These are phyloP conservation scores for Rhizophlyctis rosea DNA, from an alignment of 192 early-diverging fungal species.

Conservation along the genomic window DNA sequence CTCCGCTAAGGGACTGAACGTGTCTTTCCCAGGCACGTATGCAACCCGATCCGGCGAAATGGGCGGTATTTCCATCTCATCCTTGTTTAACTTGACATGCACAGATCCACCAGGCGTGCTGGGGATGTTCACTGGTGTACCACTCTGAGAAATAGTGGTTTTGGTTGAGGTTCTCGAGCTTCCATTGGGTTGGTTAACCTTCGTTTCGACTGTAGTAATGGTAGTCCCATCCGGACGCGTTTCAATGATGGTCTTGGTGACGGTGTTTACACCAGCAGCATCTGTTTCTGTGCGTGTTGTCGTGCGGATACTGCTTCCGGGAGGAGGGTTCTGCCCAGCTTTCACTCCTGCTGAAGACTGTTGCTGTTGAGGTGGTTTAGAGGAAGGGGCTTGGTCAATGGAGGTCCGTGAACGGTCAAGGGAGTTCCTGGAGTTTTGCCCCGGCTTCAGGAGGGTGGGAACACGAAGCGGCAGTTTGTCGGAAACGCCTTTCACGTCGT, in stretches of 20 bases:
- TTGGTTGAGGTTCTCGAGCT: no score
- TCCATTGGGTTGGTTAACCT: not conserved
- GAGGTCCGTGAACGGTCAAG: not conserved
- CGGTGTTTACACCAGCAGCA: no score
- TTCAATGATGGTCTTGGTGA: not conserved
- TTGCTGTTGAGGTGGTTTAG: not conserved
- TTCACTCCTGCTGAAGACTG: not conserved
- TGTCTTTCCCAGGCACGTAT: not conserved
- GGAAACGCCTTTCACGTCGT: no score
- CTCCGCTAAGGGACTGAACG: no score
- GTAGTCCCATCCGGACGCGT: not conserved
- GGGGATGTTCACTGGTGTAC: no score
- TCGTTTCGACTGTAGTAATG: not conserved
- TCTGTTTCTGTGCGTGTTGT: not conserved
- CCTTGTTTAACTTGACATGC: no score
- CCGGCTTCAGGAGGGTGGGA: not conserved
- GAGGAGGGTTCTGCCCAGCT: not conserved
- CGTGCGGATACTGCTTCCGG: not conserved
- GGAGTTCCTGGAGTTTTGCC: not conserved
- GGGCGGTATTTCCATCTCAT: no score
- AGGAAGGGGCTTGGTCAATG: not conserved
- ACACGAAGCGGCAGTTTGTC: no score
- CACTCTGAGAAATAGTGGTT: no score
- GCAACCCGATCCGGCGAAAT: not conserved
- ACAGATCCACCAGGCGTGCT: no score